Conservation (phyloP, 495 filamentous ascomycete genomes). For the Tetracladium marchalianum region DNA sequence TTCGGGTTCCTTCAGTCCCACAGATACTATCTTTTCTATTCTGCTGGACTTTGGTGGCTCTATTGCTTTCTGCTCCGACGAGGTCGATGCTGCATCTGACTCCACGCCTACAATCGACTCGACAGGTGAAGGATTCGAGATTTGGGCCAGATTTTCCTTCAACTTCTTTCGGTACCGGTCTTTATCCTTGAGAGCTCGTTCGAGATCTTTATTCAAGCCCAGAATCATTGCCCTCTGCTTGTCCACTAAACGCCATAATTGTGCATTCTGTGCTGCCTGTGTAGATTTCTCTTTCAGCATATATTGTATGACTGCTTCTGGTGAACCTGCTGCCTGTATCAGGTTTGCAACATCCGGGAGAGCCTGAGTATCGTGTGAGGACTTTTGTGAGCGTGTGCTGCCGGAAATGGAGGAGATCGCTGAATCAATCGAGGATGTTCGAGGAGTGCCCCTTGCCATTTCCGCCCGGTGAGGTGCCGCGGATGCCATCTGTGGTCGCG, state of each 20-base stretch:
- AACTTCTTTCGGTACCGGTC: constrained; percentile 86
- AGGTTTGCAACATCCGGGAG: constrained; percentile 60
- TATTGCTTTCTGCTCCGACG: constrained; percentile 5
- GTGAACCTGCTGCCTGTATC: constrained; percentile 74
- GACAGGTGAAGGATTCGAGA: constrained; percentile 29
- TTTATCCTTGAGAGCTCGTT: constrained; percentile 87
- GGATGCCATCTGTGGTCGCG: constrained; percentile 19
- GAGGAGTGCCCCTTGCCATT: constrained; percentile 32
- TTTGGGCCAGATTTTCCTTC: constrained; percentile 59
- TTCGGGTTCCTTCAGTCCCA: constrained; percentile 11
- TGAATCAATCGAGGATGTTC: constrained; percentile 92
- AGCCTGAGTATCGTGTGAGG: constrained; percentile 43
- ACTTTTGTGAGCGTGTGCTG: constrained; percentile 51
- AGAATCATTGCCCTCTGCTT: constrained; percentile 92
- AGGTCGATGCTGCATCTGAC: constrained; percentile 12
- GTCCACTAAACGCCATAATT: constrained; percentile 91
- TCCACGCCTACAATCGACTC: constrained; percentile 17
- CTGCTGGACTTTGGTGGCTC: not conserved
- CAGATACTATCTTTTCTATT: constrained; percentile 13
- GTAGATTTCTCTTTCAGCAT: constrained; percentile 86
- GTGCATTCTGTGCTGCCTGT: constrained; percentile 77
- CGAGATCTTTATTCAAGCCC: constrained; percentile 89
- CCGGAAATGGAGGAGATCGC: constrained; percentile 80
- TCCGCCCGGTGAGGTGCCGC: constrained; percentile 16
- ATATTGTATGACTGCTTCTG: constrained; percentile 81